phyloP scores from a whole-genome alignment of 495 filamentous ascomycete species.

The Margaritispora aquatica region DNA sequence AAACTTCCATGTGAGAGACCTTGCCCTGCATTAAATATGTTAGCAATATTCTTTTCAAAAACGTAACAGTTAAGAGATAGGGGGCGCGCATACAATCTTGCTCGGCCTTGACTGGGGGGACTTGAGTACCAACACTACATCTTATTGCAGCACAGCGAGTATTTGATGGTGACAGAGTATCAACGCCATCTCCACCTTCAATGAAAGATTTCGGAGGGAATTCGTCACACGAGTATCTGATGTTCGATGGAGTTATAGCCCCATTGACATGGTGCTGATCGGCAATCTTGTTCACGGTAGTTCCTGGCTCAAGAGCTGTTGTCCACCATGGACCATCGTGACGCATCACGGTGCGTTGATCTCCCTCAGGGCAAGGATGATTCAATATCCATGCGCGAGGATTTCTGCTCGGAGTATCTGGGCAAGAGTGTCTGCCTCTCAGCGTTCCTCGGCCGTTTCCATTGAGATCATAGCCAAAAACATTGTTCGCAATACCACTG shows the following conservation, averaged over 20 bases:
- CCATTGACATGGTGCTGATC: neutral
- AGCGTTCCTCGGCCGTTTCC: too few species aligned
- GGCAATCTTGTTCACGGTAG: neutral
- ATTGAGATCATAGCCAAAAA: too few species aligned
- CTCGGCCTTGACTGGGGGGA: neutral
- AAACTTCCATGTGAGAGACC: too few species aligned
- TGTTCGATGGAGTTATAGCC: too few species aligned
- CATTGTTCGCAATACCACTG: too few species aligned
- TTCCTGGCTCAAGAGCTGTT: slow-evolving; percentile 6
- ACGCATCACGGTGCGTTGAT: too few species aligned
- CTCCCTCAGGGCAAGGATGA: too few species aligned
- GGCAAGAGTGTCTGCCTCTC: too few species aligned
- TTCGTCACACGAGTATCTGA: slow-evolving; percentile 17
- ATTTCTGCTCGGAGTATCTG: too few species aligned
- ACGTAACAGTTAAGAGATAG: too few species aligned
- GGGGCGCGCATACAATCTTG: neutral
- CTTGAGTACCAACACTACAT: neutral
- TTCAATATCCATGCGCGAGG: too few species aligned
- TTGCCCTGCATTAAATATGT: neutral
- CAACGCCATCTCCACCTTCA: slow-evolving; percentile 11
- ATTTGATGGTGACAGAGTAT: neutral
- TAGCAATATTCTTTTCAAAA: neutral
- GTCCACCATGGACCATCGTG: slow-evolving; percentile 8
- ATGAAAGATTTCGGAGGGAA: slow-evolving; percentile 15
- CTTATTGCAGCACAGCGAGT: slow-evolving; percentile 12